These are phyloP conservation scores for Entomortierella lignicola DNA, from an alignment of 192 early-diverging fungal genomes.

Conservation along the genomic window DNA sequence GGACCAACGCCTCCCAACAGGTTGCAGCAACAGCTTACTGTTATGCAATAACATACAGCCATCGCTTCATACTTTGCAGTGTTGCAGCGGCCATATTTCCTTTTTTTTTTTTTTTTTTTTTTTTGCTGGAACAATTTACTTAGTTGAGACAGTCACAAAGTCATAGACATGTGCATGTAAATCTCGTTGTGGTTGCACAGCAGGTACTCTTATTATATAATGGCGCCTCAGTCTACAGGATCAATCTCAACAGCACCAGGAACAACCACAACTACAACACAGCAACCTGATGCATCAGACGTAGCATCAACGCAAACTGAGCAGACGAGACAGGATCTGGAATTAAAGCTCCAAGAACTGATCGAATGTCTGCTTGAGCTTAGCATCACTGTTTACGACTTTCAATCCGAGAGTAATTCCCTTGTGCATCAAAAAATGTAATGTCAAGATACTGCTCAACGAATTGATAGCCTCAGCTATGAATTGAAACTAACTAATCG, in stretches of 20 bases:
- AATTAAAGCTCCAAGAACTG: constrained; percentile 60
- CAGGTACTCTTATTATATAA: background rate
- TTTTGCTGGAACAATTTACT: no score
- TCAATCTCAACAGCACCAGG: constrained; percentile 1
- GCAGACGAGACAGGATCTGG: constrained; percentile 48
- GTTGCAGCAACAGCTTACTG: background rate
- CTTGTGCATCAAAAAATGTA: constrained; percentile 67
- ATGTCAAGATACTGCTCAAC: no score
- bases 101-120: no score
- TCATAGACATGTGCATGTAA: no score
- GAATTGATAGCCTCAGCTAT: background rate
- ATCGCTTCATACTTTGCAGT: no score
- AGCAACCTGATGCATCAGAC: background rate
- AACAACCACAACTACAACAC: background rate
- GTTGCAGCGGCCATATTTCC: no score
- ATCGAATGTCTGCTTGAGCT: constrained; percentile 62
- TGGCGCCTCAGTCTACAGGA: constrained; percentile 19
- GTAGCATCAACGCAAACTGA: constrained; percentile 20
- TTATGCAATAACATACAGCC: no score
- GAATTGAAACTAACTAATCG: background rate
- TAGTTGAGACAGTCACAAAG: no score
- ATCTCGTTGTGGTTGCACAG: no score
- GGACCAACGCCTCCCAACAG: no score
- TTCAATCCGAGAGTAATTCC: constrained; percentile 59
- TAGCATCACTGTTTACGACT: constrained; percentile 67